phyloP scores from a whole-genome alignment of 331 rosid species.

The Arachis monticola region DNA sequence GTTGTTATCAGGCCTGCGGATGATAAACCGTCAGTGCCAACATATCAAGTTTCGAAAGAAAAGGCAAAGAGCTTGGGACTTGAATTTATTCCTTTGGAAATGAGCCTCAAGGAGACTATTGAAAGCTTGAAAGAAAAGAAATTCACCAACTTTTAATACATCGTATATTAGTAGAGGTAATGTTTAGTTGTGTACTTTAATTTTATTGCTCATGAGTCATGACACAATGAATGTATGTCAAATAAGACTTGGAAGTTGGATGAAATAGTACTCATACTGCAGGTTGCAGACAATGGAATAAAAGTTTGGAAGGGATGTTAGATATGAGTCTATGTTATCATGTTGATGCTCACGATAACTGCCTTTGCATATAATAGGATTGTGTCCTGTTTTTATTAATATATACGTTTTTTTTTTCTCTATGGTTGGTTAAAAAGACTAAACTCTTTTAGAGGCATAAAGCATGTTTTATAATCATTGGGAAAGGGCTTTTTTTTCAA shows the following conservation, averaged over 20 bases:
- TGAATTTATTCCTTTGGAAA: conserved; percentile 43
- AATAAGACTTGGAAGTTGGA: background rate
- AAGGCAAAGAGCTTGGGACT: conserved; percentile 43
- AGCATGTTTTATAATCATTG: too few species aligned
- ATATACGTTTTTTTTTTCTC: too few species aligned
- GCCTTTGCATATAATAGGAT: too few species aligned
- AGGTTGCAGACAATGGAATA: background rate
- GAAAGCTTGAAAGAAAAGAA: conserved; percentile 47
- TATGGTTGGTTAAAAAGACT: too few species aligned
- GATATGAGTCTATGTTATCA: too few species aligned
- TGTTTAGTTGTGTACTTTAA: background rate
- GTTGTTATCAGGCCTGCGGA: conserved; percentile 10
- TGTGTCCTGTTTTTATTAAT: too few species aligned
- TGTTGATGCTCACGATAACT: too few species aligned
- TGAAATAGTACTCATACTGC: too few species aligned
- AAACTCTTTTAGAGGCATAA: too few species aligned
- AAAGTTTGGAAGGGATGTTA: background rate
- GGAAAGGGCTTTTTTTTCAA: too few species aligned
- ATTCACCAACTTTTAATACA: conserved; percentile 11
- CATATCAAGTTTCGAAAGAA: conserved; percentile 38
- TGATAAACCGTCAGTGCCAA: conserved; percentile 24
- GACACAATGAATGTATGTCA: too few species aligned
- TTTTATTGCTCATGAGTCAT: background rate
- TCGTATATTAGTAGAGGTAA: background rate
- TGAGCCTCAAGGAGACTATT: conserved; percentile 41